Conservation (phyloP, 176 grass and related monocot genomes). For the Thinopyrum elongatum region DNA sequence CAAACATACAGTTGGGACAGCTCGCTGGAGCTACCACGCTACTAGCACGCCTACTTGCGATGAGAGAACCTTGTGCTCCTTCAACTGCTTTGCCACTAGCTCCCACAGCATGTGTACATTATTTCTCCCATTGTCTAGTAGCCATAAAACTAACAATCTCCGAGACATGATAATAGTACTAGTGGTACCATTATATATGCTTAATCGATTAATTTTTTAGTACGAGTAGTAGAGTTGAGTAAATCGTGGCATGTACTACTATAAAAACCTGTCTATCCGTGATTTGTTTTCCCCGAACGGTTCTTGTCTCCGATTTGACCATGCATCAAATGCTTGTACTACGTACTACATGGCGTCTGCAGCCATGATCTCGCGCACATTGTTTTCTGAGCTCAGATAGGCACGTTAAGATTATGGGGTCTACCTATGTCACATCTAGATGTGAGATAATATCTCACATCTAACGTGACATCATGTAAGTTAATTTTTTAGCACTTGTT, state of each 20-base stretch:
- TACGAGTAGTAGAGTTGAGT: no score
- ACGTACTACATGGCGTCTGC: neutral
- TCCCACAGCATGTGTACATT: neutral
- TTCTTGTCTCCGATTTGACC: neutral
- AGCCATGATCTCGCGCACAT: neutral
- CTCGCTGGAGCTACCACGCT: neutral
- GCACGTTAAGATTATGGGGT: neutral
- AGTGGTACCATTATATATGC: no score
- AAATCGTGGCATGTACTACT: neutral
- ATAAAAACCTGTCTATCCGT: no score
- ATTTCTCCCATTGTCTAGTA: neutral
- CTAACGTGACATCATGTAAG: no score
- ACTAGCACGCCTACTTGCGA: neutral
- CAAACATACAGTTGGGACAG: neutral
- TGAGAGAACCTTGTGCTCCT: constrained; percentile 18
- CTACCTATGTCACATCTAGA: no score
- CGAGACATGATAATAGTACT: no score
- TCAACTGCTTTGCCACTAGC: neutral
- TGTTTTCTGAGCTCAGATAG: constrained; percentile 2
- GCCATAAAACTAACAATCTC: no score
- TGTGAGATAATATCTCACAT: no score
- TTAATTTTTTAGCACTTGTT: no score
- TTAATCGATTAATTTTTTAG: no score
- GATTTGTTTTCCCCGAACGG: neutral
- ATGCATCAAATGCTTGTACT: no score